Evolutionary conservation across 805 yeast species (phyloP), one percentile per base, ranked within the genome.

Genomic region (Pichia eremophila): DNA sequence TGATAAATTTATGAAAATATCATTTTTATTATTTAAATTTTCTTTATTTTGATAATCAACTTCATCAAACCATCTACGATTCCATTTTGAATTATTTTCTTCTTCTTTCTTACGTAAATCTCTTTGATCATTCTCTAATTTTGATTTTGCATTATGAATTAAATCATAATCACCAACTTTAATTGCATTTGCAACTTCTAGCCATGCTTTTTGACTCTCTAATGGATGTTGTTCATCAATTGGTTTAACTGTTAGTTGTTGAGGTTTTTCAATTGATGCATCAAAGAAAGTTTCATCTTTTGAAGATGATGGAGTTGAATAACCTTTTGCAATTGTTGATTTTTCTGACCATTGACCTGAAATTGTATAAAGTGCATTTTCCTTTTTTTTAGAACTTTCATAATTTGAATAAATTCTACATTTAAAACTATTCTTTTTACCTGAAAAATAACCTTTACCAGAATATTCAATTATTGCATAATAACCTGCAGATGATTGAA

Each of bases 391-490:
- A 12, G 73, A 66, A 34, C 75, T 70, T n/a, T 75, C 69, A 28
- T 68, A 66, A 60, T 76, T 77, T 57, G 74, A 75, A 63, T 63
- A 85, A 51, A 93, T 73, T 60, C 91, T 77, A 27, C 95, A 95
- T 68, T 90, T 93, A 70, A 84, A 88, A 17, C 89, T 68, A 69
- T 93, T 90, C 72, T 90, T 91, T 73, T 90, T 91, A 58, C 99
- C 99, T 19, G 88, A 77, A 62, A 93, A 88, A 70, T 89, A 93
- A 32, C 99, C 99, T 66, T 93, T 81, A 34, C 99, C 99, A 37
- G 85, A 74, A 67, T 77, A 93, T 58, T 86, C 95, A 50, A 93
- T 69, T 31, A 75, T 73, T 15, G 89, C 76, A 52, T 75, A 64
- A 66, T 81, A 82, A 22, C 98, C 98, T 44, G 77, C 74, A 14